Evolutionary conservation across 148 eudicot species (phyloP).

Genomic region (Silene conica): DNA sequence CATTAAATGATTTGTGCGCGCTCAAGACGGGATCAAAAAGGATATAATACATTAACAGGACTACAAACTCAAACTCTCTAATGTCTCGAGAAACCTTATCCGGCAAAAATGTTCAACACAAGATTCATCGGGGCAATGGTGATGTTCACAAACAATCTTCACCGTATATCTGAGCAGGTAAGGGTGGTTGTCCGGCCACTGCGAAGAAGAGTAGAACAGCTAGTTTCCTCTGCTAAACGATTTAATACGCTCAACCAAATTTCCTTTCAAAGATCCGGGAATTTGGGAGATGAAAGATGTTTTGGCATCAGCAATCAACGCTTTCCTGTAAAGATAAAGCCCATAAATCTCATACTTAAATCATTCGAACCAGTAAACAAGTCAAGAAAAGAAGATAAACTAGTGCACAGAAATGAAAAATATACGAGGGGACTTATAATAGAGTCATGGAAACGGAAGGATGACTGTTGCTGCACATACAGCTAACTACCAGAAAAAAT

Average conservation of each 20-base stretch:
- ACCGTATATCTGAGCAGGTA: neutral
- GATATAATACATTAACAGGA: constrained; percentile 32
- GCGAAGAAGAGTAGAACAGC: neutral
- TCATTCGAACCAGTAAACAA: neutral
- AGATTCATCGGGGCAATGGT: neutral
- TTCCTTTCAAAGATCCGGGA: constrained; percentile 72
- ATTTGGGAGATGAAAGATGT: constrained; percentile 44
- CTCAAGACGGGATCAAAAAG: constrained; percentile 18
- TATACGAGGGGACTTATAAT: neutral
- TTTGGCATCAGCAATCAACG: constrained; percentile 66
- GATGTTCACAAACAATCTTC: too few relatives aligned
- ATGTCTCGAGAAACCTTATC: neutral
- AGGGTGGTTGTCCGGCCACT: neutral
- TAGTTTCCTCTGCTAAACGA: constrained; percentile 46
- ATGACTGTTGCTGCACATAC: too few relatives aligned
- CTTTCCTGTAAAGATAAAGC: constrained; percentile 42
- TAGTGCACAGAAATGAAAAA: too few relatives aligned
- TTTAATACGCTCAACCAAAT: constrained; percentile 49
- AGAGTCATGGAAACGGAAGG: too few relatives aligned
- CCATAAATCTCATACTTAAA: neutral
- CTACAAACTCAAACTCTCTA: constrained; percentile 1
- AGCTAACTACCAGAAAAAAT: too few relatives aligned
- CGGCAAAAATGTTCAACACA: neutral
- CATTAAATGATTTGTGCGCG: constrained; percentile 36
- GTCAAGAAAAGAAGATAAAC: neutral